Evolutionary conservation across 2,329 filamentous ascomycete species (phyloP).

Genomic region (Alternaria angustiovoidea): DNA sequence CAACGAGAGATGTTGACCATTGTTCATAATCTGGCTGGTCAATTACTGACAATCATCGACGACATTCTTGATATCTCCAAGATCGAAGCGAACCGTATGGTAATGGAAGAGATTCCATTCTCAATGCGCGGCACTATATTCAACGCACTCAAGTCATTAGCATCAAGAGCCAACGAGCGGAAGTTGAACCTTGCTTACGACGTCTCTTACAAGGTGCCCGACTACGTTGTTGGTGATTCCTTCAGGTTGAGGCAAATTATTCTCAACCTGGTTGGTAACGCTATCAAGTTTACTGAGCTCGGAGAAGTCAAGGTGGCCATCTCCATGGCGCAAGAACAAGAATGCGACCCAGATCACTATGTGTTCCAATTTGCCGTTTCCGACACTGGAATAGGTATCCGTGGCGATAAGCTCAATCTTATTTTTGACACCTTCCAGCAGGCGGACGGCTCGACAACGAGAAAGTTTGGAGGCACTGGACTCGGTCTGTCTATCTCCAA

Average conservation of each 20-base stretch:
- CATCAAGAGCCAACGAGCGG: constrained; percentile 97
- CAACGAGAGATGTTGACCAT: constrained; percentile 99
- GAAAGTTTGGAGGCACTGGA: constrained; percentile 94
- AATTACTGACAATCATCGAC: constrained; percentile 95
- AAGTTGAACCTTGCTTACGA: constrained; percentile 91
- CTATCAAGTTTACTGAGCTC: constrained; percentile 98
- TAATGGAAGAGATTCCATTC: constrained; percentile 97
- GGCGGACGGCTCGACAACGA: constrained; percentile 94
- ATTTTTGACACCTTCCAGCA: constrained; percentile 99
- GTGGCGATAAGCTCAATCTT: constrained; percentile 90
- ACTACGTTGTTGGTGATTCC: constrained; percentile 94
- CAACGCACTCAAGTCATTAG: constrained; percentile 94
- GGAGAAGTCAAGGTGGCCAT: constrained; percentile 97
- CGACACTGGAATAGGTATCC: constrained; percentile 96
- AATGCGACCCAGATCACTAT: constrained; percentile 77
- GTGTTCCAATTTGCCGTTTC: constrained; percentile 95
- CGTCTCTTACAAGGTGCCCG: constrained; percentile 90
- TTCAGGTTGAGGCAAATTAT: constrained; percentile 97
- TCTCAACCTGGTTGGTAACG: constrained; percentile 94
- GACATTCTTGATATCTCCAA: constrained; percentile 74
- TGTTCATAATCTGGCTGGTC: constrained; percentile 95
- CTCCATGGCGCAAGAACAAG: constrained; percentile 71
- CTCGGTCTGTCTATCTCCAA: constrained; percentile 95
- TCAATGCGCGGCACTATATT: constrained; percentile 94
- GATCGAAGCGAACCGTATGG: constrained; percentile 96